phyloP scores from a whole-genome alignment of 495 filamentous ascomycete genomes.

The Neurospora tetraspora region DNA sequence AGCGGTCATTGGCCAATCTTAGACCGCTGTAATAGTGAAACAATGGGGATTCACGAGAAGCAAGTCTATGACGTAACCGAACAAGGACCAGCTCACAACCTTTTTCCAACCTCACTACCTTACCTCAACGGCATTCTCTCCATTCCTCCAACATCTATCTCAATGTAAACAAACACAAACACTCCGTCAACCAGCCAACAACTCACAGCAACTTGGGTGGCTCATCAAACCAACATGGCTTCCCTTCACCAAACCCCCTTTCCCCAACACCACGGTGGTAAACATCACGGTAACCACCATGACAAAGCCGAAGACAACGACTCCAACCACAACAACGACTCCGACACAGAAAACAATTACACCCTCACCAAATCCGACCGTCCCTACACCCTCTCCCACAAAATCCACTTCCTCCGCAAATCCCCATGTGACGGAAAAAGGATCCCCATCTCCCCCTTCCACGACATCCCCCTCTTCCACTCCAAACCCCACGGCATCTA shows the following conservation, averaged over 20 bases:
- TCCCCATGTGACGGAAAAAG: not conserved
- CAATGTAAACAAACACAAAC: not conserved
- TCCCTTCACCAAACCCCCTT: not conserved
- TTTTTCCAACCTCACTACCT: not conserved
- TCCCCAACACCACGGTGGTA: not conserved
- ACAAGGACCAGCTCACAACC: not conserved
- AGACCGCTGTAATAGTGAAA: not conserved
- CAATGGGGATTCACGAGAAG: not conserved
- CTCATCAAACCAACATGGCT: not conserved
- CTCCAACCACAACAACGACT: not conserved
- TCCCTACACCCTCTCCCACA: not conserved
- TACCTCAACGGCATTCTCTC: not conserved
- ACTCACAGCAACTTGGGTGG: not conserved
- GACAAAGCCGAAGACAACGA: not conserved
- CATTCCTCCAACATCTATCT: not conserved
- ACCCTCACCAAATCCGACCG: not conserved
- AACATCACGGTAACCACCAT: not conserved
- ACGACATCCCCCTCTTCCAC: conserved; percentile 1
- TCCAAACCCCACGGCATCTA: conserved; percentile 7
- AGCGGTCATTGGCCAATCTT: not conserved
- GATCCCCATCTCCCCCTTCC: conserved; percentile 2
- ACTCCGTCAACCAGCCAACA: not conserved
- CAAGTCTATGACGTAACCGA: not conserved
- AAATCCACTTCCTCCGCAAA: not conserved
- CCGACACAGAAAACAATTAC: not conserved